These are phyloP conservation scores for Cyclotella sp. DNA, from an alignment of 108 stramenopile species.

Conservation along the genomic window DNA sequence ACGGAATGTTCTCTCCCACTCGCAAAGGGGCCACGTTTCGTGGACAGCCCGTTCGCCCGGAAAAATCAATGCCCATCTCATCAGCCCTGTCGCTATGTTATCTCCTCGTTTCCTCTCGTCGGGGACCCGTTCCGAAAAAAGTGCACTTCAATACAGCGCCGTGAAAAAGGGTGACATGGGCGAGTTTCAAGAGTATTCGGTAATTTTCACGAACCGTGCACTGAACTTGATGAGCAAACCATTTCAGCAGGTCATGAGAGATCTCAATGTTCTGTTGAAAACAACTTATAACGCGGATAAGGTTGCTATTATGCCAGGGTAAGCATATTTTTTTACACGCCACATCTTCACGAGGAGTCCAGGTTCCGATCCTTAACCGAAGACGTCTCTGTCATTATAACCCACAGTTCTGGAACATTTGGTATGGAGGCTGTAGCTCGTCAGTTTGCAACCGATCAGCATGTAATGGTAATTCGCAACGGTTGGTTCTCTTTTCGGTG, in stretches of 20 bases:
- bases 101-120: slow-evolving; percentile 22
- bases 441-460: slow-evolving; percentile 90
- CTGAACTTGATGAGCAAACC: slow-evolving; percentile 93
- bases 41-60: not conserved
- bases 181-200: slow-evolving; percentile 84
- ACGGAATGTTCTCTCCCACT: not conserved
- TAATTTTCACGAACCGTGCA: slow-evolving; percentile 91
- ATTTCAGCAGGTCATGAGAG: slow-evolving; percentile 91
- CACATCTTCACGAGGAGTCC: not conserved
- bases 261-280: slow-evolving; percentile 84
- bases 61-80: not conserved
- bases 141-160: slow-evolving; percentile 45
- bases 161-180: slow-evolving; percentile 82
- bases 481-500: slow-evolving; percentile 94
- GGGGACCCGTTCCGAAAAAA: not conserved
- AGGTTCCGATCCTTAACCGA: no score
- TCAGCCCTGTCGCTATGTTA: not conserved
- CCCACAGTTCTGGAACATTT: slow-evolving; percentile 80
- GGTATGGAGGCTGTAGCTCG: slow-evolving; percentile 92
- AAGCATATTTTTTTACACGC: slow-evolving; percentile 31
- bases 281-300: slow-evolving; percentile 89
- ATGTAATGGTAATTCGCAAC: slow-evolving; percentile 93
- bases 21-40: not conserved
- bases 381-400: no score
- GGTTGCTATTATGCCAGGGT: slow-evolving; percentile 93